Percentiles rank a stretch among this genome's conserved stretches.
These are phyloP conservation scores for Chloranthus sessilifolius DNA, from an alignment of 164 flowering plant genomes.

Conservation along the genomic window DNA sequence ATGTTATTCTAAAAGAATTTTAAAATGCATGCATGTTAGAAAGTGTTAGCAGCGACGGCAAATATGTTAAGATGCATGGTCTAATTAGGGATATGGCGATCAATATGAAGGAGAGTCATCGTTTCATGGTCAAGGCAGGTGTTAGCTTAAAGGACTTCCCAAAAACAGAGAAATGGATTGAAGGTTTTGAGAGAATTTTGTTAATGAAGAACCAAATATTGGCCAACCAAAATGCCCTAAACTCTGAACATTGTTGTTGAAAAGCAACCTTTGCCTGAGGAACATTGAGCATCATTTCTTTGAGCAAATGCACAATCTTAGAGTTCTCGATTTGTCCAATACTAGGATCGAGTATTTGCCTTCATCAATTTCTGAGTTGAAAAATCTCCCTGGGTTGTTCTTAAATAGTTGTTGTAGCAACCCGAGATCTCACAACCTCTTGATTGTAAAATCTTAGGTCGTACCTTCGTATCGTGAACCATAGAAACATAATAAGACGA, in stretches of 20 bases:
- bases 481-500: too few relatives aligned
- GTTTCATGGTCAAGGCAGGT: neutral
- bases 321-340: neutral
- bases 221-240: neutral
- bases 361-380: neutral
- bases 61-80: neutral
- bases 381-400: neutral
- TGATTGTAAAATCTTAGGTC: too few relatives aligned
- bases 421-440: too few relatives aligned
- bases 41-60: neutral
- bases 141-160: neutral
- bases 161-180: neutral
- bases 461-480: too few relatives aligned
- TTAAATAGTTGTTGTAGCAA: neutral
- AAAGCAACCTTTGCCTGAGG: neutral
- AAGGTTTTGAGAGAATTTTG: neutral
- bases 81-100: neutral
- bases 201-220: neutral
- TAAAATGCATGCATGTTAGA: conserved; percentile 3
- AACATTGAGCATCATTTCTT: neutral
- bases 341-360: neutral
- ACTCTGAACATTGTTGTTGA: neutral
- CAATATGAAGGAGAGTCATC: neutral
- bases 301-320: neutral
- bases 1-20: neutral